Conservation (phyloP, 2,329 filamentous ascomycete genomes). For the Magnaporthiopsis rhizophila region DNA sequence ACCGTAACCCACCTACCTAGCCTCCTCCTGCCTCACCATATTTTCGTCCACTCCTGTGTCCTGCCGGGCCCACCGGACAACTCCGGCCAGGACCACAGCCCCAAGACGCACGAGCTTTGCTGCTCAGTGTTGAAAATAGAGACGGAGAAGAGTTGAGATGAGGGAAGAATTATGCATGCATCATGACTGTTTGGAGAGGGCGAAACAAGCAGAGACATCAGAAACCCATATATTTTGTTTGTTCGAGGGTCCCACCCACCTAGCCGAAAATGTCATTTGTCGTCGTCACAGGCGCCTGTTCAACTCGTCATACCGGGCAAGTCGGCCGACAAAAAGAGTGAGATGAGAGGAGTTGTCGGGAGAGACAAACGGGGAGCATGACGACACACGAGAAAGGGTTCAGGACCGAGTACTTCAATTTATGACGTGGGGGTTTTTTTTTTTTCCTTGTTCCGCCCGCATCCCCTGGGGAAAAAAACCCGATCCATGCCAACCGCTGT, state of each 20-base stretch:
- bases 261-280: neutral
- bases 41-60: neutral
- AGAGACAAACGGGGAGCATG: neutral
- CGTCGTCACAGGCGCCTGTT: neutral
- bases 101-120: neutral
- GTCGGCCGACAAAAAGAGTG: neutral
- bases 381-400: neutral
- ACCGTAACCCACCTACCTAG: neutral
- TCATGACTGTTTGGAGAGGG: neutral
- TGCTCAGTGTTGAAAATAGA: neutral
- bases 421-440: neutral
- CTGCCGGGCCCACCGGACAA: neutral
- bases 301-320: neutral
- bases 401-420: neutral
- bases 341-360: neutral
- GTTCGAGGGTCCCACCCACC: neutral
- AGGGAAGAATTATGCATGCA: neutral
- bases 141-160: too few relatives aligned
- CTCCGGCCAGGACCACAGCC: neutral
- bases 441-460: neutral
- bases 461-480: neutral
- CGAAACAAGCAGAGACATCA: neutral
- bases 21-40: neutral
- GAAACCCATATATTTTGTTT: neutral
- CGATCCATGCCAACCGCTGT: constrained; percentile 2